Evolutionary conservation across 1,284 basidiomycete species (phyloP).

Genomic region (Heterobasidion occidentale): DNA sequence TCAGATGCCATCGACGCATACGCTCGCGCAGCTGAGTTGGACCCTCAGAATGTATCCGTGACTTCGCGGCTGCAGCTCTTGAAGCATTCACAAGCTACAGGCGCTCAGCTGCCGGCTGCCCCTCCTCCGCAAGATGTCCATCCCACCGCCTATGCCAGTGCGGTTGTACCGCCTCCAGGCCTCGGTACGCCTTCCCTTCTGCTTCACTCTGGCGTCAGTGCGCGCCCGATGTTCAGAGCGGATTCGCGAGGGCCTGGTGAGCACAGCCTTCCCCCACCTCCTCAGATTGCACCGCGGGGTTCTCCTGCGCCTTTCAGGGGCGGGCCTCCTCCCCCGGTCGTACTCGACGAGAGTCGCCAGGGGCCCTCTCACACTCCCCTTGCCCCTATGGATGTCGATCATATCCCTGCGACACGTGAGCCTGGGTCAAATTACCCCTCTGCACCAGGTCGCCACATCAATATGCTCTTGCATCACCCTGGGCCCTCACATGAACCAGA

Average conservation of each 20-base stretch:
- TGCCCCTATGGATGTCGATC: constrained; percentile 80
- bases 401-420: constrained; percentile 45
- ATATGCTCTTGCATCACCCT: constrained; percentile 59
- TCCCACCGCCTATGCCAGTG: constrained; percentile 84
- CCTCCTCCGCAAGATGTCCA: constrained; percentile 93
- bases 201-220: constrained; percentile 39
- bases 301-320: constrained; percentile 69
- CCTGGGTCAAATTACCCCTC: constrained; percentile 32
- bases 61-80: constrained; percentile 72
- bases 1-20: constrained; percentile 98
- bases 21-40: constrained; percentile 84
- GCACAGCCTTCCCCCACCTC: constrained; percentile 44
- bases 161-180: constrained; percentile 52
- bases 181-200: constrained; percentile 60
- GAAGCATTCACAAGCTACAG: constrained; percentile 76
- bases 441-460: constrained; percentile 41
- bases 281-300: constrained; percentile 33
- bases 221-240: constrained; percentile 50
- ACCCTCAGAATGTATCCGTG: constrained; percentile 75
- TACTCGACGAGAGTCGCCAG: constrained; percentile 64
- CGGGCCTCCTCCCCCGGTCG: constrained; percentile 70
- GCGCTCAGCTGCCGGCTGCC: constrained; percentile 70
- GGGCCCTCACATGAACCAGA: constrained; percentile 20
- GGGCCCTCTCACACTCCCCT: constrained; percentile 60
- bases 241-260: constrained; percentile 56